Conservation (phyloP, 2,329 filamentous ascomycete genomes). For the Coleophoma cylindrospora region DNA sequence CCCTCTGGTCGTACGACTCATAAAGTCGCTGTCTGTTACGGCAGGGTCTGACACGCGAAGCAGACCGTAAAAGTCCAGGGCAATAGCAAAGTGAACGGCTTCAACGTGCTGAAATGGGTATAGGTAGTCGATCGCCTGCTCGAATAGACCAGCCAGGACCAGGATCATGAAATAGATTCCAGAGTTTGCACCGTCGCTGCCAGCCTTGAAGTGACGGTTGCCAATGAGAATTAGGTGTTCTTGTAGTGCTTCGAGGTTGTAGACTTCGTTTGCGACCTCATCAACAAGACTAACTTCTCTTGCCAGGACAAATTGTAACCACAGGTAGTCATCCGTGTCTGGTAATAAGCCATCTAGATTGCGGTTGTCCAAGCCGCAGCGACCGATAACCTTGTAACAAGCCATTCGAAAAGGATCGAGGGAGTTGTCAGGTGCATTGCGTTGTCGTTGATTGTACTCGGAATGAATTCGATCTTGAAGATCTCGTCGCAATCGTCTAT, state of each 20-base stretch:
- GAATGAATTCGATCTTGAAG: conserved; percentile 83
- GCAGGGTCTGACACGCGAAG: conserved; percentile 81
- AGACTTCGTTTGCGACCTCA: conserved; percentile 62
- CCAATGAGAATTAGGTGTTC: conserved; percentile 83
- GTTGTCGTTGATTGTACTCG: conserved; percentile 80
- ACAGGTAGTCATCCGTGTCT: conserved; percentile 66
- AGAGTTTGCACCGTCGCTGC: conserved; percentile 66
- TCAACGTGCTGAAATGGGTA: conserved; percentile 90
- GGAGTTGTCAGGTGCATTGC: conserved; percentile 79
- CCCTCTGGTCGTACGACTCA: conserved; percentile 61
- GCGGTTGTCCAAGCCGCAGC: conserved; percentile 61
- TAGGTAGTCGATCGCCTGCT: conserved; percentile 86
- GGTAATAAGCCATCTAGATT: conserved; percentile 58
- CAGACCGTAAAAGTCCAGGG: conserved; percentile 82
- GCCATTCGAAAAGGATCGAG: conserved; percentile 95
- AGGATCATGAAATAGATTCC: conserved; percentile 94
- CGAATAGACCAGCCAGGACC: conserved; percentile 85
- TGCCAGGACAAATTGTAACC: conserved; percentile 67
- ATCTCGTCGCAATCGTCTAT: conserved; percentile 71
- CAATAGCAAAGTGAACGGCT: conserved; percentile 91
- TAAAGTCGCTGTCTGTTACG: conserved; percentile 65
- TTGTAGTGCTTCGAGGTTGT: conserved; percentile 65
- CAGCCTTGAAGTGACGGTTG: conserved; percentile 82
- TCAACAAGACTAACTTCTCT: conserved; percentile 58
- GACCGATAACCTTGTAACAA: conserved; percentile 96